These are phyloP conservation scores for Magnaporthiopsis poae DNA, from an alignment of 2,329 filamentous ascomycete species.

Conservation along the genomic window DNA sequence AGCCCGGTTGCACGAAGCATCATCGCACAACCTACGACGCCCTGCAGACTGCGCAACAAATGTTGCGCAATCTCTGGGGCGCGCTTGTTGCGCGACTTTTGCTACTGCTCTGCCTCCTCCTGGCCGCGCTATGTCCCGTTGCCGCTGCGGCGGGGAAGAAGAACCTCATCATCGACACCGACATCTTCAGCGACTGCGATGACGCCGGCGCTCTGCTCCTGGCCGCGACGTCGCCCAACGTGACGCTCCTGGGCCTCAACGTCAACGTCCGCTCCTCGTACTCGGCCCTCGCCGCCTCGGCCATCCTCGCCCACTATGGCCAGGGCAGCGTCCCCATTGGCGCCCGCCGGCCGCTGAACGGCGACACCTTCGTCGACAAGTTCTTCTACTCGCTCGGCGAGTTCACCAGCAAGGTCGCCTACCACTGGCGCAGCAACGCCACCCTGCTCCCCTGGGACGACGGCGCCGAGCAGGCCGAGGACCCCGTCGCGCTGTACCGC, in stretches of 20 bases:
- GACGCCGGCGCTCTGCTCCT: conserved; percentile 33
- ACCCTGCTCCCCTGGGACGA: conserved; percentile 22
- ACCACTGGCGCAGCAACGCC: conserved; percentile 28
- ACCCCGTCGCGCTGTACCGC: conserved; percentile 36
- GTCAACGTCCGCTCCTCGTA: conserved; percentile 32
- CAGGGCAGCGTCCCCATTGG: conserved; percentile 27
- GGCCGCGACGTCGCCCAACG: conserved; percentile 25
- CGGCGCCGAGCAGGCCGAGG: conserved; percentile 26
- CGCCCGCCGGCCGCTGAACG: conserved; percentile 27
- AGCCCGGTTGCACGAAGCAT: neutral
- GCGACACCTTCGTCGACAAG: conserved; percentile 34
- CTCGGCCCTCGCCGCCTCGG: conserved; percentile 30
- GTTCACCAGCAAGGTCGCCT: conserved; percentile 35
- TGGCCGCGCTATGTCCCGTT: neutral
- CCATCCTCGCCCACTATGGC: conserved; percentile 32
- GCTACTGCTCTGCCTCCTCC: neutral
- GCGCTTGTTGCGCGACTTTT: neutral
- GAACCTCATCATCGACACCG: conserved; percentile 36
- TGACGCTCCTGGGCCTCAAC: conserved; percentile 31
- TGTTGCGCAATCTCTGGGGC: neutral
- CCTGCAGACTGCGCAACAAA: neutral
- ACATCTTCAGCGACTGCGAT: conserved; percentile 31
- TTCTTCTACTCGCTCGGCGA: conserved; percentile 30
- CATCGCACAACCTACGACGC: neutral
- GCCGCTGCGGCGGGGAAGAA: conserved; percentile 14